Percentiles rank a stretch among this genome's conserved stretches.
Conservation (phyloP, 2,329 filamentous ascomycete genomes). For the Hymenoscyphus fraxineus region DNA sequence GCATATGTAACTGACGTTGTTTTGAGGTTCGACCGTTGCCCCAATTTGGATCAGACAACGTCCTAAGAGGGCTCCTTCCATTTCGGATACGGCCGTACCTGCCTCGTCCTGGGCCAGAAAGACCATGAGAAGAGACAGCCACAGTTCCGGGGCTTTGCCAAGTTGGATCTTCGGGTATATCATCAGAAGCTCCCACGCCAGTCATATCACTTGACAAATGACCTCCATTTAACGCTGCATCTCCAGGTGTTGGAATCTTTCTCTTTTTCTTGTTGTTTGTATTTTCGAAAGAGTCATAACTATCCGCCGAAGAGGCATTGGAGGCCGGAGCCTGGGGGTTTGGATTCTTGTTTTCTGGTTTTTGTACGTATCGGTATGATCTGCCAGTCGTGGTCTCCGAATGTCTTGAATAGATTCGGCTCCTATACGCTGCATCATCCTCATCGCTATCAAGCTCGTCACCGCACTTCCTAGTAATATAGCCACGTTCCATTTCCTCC, state of each 20-base stretch:
- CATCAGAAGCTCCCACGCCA: conserved; percentile 55
- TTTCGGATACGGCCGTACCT: conserved; percentile 68
- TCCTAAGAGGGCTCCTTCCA: conserved; percentile 59
- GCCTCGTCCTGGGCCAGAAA: conserved; percentile 81
- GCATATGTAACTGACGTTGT: conserved; percentile 27
- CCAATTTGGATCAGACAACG: conserved; percentile 49
- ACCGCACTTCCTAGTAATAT: conserved; percentile 48
- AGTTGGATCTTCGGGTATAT: conserved; percentile 45
- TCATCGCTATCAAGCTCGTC: conserved; percentile 59
- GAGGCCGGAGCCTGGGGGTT: conserved; percentile 60
- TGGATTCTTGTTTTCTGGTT: conserved; percentile 44
- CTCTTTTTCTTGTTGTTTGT: conserved; percentile 99
- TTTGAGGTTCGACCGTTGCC: conserved; percentile 33
- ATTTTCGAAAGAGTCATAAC: conserved; percentile 96
- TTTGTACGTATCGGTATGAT: conserved; percentile 41
- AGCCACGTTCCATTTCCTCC: conserved; percentile 34
- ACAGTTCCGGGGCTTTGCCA: conserved; percentile 55
- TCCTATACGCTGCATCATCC: conserved; percentile 41
- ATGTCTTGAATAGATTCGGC: conserved; percentile 42
- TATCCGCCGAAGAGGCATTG: conserved; percentile 69
- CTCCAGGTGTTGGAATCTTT: conserved; percentile 89
- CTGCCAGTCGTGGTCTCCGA: conserved; percentile 45
- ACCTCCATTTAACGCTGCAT: conserved; percentile 46
- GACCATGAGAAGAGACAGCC: conserved; percentile 51
- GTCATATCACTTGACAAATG: conserved; percentile 60